Conservation (phyloP, 257 asterid genomes). For the Solanum chilense region DNA sequence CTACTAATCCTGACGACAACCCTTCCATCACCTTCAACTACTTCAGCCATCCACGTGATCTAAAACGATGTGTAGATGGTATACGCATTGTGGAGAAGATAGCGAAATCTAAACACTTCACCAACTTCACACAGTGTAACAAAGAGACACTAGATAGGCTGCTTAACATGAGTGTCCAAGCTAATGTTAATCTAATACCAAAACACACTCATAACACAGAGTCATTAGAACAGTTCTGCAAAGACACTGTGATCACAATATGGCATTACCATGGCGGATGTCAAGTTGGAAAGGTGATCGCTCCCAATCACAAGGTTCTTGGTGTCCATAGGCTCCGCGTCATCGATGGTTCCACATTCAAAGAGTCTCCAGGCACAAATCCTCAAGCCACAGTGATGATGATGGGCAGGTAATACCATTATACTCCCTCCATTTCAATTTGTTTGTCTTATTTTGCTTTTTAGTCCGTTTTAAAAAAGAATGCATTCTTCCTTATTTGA, state of each 20-base stretch:
- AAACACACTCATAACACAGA: slow-evolving; percentile 70
- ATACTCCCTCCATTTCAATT: neutral
- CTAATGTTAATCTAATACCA: slow-evolving; percentile 83
- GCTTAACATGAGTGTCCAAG: slow-evolving; percentile 66
- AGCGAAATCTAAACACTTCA: slow-evolving; percentile 43
- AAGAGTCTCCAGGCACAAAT: slow-evolving; percentile 86
- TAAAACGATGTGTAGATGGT: slow-evolving; percentile 60
- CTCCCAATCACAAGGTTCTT: slow-evolving; percentile 43
- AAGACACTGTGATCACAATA: slow-evolving; percentile 87
- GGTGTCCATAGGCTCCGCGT: slow-evolving; percentile 72
- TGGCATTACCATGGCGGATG: slow-evolving; percentile 99
- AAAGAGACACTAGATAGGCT: slow-evolving; percentile 40
- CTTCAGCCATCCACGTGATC: slow-evolving; percentile 72
- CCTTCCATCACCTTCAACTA: slow-evolving; percentile 90
- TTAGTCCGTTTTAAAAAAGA: neutral
- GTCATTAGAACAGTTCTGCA: slow-evolving; percentile 77
- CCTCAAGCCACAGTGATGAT: slow-evolving; percentile 97
- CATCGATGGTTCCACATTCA: slow-evolving; percentile 71
- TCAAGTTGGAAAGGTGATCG: slow-evolving; percentile 71
- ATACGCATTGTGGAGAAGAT: slow-evolving; percentile 66
- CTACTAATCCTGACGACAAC: slow-evolving; percentile 63
- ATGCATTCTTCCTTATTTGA: neutral
- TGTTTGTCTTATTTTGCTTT: too few species aligned
- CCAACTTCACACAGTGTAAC: slow-evolving; percentile 35
- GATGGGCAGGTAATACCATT: slow-evolving; percentile 68